Evolutionary conservation across 2,329 filamentous ascomycete species (phyloP).

Genomic region (Exophiala alcalophila): DNA sequence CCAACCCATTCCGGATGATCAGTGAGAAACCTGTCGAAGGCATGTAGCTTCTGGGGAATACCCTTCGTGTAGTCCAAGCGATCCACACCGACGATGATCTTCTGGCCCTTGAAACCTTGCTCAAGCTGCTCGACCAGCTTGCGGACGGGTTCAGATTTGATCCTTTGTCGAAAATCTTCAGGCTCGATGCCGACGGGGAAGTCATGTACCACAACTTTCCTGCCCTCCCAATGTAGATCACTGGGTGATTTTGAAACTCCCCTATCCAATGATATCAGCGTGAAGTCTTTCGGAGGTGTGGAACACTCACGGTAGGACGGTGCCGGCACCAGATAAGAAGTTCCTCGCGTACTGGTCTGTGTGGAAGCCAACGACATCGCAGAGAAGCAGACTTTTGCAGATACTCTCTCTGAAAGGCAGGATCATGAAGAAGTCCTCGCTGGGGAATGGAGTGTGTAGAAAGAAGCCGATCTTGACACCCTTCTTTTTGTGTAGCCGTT

Average conservation of each 20-base stretch:
- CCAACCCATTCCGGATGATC: conserved; percentile 92
- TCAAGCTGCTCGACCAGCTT: conserved; percentile 74
- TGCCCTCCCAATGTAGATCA: conserved; percentile 79
- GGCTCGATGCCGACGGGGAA: conserved; percentile 96
- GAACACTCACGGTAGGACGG: conserved; percentile 63
- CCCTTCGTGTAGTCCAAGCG: conserved; percentile 96
- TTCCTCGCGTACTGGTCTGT: conserved; percentile 95
- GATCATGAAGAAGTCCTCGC: conserved; percentile 87
- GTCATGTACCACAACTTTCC: conserved; percentile 78
- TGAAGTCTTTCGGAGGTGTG: no score
- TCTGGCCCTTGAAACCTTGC: conserved; percentile 82
- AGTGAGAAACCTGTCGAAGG: conserved; percentile 85
- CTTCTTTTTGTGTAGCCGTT: conserved; percentile 66
- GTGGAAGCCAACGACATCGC: conserved; percentile 93
- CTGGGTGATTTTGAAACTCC: conserved; percentile 53
- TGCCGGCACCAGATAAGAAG: conserved; percentile 84
- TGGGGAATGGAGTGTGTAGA: conserved; percentile 90
- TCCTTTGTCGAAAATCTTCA: conserved; percentile 81
- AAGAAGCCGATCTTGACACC: conserved; percentile 92
- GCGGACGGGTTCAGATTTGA: conserved; percentile 73
- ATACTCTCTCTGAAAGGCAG: conserved; percentile 82
- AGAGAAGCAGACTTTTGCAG: conserved; percentile 75
- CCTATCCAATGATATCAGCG: no score
- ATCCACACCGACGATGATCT: conserved; percentile 90
- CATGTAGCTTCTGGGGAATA: conserved; percentile 88